Base-by-base conservation (phyloP, 345 rosid species). In the Arabidopsis thaliana region DNA sequence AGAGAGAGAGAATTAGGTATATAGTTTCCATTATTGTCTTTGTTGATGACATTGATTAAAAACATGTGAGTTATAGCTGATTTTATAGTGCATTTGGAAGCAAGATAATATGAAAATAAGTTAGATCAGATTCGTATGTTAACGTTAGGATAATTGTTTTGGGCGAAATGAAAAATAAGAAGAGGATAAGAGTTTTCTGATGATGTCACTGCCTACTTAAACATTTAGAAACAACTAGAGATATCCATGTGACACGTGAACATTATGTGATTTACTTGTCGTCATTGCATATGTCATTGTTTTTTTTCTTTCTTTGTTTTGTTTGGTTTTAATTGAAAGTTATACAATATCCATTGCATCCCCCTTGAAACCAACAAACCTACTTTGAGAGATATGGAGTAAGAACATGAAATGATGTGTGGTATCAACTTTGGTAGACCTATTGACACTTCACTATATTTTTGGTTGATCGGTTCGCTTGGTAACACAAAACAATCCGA, bases 21-120 rank as follows among this genome's bases (percentile, higher is more conserved):
- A 64, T 0, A 22, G 42, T 40, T 34, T 64, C 71, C 71, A 73
- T 63, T 73, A 52, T 52, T 44, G 46, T 3, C 32, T 28, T 28
- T 28, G 32, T 28, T 28, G 32, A 28, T 28, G 32, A 28, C 4
- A 28, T 28, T 28, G 4, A 28, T 28, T 28, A 28, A 28, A 28
- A 28, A 2, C 2, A 28, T 28, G 2, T 30, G 41, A 48, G 24
- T 13, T 33, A n/a, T 36, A 61, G 49, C 28, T 48, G 2, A 10
- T 38, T 49, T 59, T 71, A 71, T 70, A 57, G 53, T 40, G 9
- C 55, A 22, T 6, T 22, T 50, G 14, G 14, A 10, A 23, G 28
- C 32, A 24, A n/a, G 23, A 7, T 4, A 56, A 32, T 13, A 12
- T 53, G 6, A 28, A 0, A 44, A 28, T 45, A n/a, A 46, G 58